Base-by-base conservation (phyloP, 148 eudicot genomes). In the Rhododendron ovatum region DNA sequence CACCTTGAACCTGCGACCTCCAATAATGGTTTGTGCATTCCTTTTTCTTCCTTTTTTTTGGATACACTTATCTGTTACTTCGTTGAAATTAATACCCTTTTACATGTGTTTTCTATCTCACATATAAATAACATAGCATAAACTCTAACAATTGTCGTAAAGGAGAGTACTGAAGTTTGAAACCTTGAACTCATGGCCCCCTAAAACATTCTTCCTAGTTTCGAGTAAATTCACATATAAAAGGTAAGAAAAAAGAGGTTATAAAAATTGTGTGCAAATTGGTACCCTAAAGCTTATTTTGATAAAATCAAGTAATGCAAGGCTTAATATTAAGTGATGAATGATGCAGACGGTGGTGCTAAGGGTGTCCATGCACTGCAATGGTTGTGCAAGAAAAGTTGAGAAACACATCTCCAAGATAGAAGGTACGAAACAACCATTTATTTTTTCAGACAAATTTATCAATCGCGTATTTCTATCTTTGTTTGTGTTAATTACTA, bases 301-400 rank as follows among this genome's bases (percentile, higher is more conserved):
- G 26, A 51, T 30, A 35, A 57, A 9, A 47, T n/a, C n/a, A 71
- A 30, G 28, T 43, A 69, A 48, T 71, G 33, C 10, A 41, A 41
- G 3, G 53, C 85, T 53, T 50, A 50, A 41, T 41, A 41, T 5
- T 41, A 41, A 41, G 26, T 83, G 45, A 59, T 45, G 39, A 80
- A 86, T 22, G 41, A 24, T 90, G 84, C 67, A 96, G 98, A 93
- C 91, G 75, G 98, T 96, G 91, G 96, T 95, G 74, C 85, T 96
- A 86, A 96, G 93, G 87, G 99, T 96, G 59, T 95, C 98, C 28
- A 96, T 96, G 95, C 99, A 96, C 81, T 96, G 99, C 89, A 82
- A 94, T 91, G 98, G 99, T 43, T 96, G 99, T 86, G 99, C 99
- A 89, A 95, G 89, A 86, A 91, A 91, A 87, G 95, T 96, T 43